Evolutionary conservation across 1,284 basidiomycete genomes (phyloP).

Genomic region (Leccinum pachyderme): DNA sequence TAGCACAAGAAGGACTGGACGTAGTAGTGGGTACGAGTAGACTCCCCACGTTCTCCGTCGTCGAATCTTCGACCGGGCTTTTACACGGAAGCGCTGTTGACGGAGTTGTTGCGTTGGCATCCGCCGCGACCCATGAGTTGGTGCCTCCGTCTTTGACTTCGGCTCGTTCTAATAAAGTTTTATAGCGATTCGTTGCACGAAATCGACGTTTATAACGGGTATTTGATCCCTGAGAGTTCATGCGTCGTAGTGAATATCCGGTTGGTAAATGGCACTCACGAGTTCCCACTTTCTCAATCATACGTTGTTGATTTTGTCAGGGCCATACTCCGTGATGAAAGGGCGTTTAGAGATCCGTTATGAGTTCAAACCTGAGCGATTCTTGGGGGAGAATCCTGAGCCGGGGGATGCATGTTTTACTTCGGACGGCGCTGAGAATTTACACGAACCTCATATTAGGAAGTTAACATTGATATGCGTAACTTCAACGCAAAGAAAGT

Average conservation of each 20-base stretch:
- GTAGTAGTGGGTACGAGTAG: no score
- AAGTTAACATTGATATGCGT: background rate
- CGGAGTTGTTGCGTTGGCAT: no score
- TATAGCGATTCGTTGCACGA: conserved; percentile 42
- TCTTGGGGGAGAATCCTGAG: conserved; percentile 35
- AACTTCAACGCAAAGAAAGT: conserved; percentile 2
- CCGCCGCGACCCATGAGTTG: no score
- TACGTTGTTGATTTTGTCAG: background rate
- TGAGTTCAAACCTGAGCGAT: conserved; percentile 23
- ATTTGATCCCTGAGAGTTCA: conserved; percentile 19
- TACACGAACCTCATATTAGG: background rate
- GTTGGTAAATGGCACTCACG: conserved; percentile 1
- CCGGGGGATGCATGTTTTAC: conserved; percentile 49
- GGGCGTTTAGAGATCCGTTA: conserved; percentile 8
- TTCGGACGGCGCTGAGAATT: conserved; percentile 48
- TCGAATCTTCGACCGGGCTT: no score
- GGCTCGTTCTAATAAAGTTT: background rate
- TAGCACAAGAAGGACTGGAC: no score
- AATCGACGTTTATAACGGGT: conserved; percentile 39
- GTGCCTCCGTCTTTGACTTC: background rate
- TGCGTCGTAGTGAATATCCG: conserved; percentile 19
- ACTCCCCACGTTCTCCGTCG: no score
- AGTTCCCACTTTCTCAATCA: background rate
- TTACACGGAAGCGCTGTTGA: no score
- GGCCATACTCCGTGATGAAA: conserved; percentile 17